Evolutionary conservation across 805 yeast species (phyloP), one percentile per base, ranked within the genome.

Genomic region (Candida adriatica): DNA sequence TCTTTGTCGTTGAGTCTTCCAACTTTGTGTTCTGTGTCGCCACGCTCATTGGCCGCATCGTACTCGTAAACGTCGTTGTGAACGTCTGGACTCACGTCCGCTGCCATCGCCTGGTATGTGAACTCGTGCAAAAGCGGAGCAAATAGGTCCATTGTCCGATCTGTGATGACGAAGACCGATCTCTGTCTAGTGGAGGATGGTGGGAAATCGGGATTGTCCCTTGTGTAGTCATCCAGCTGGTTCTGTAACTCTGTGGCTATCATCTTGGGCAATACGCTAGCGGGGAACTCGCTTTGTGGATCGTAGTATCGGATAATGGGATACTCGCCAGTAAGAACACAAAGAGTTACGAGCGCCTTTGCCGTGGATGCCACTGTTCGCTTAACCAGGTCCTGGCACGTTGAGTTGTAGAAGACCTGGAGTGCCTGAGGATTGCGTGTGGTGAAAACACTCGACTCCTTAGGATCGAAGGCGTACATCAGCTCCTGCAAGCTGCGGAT

Each of bases 81-180:
- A 22, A 62, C 70, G 18, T 59, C 61, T 2, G 69, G 67, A 17
- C 80, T 58, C 9, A 36, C 8, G 55, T 90, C 98, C 61, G 80
- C 79, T 13, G 88, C 81, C 83, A 88, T 78, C 5, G 96, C 88
- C 58, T 90, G 94, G 56, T 88, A 92, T 16, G 80, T 73, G 56
- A 88, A 85, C 53, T 86, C 95, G 55, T 92, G 97, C 33, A 88
- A 58, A 28, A 92, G 53, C 0, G 96, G 95, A 6, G 92, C 82
- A 46, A 73, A 73, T 29, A 81, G 62, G 54, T 94, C 98, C 52
- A 87, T 53, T 2, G 94, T 69, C 40, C 99, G 68, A 56, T 92
- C 98, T 2, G 83, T 64, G 13, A 92, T 73, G 20, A 92, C 56
- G 42, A 90, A 66, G 0, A 83, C 66, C 0, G 95, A 70, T 39